Evolutionary conservation across 148 eudicot genomes (phyloP).

Genomic region (Beta vulgaris): DNA sequence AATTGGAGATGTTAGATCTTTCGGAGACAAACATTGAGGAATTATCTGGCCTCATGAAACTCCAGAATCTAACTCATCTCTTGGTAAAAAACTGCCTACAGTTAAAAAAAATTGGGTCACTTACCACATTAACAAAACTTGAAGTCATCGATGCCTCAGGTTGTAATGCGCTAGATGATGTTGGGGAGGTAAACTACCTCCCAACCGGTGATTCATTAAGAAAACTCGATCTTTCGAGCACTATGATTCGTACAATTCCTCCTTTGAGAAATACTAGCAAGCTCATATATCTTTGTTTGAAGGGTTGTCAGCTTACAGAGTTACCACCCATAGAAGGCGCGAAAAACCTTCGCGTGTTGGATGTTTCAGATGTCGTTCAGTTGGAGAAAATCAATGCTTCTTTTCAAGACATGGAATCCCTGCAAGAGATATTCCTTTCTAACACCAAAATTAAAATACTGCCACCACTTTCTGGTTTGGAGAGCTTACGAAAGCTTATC

Average conservation of each 20-base stretch:
- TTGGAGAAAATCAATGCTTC: not conserved
- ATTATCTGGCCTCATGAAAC: not conserved
- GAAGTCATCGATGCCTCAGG: slow-evolving; percentile 9
- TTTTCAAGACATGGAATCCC: not conserved
- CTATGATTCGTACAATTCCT: not conserved
- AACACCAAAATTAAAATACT: not conserved
- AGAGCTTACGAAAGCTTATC: not conserved
- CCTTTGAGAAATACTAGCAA: not conserved
- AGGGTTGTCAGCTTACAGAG: not conserved
- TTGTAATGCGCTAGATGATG: not conserved
- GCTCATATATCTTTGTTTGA: not conserved
- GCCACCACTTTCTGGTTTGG: not conserved
- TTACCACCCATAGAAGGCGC: slow-evolving; percentile 4
- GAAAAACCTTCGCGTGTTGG: not conserved
- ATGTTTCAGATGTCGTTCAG: slow-evolving; percentile 2
- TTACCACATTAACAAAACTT: not conserved
- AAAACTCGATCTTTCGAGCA: slow-evolving; percentile 13
- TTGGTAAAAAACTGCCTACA: not conserved
- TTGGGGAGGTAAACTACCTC: not conserved
- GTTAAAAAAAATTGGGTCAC: not conserved
- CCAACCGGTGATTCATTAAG: slow-evolving; percentile 5
- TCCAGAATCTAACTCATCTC: not conserved
- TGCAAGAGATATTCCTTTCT: slow-evolving; percentile 7
- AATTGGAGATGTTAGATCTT: not conserved
- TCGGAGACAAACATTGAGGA: not conserved